Percentiles rank a stretch among this genome's conserved stretches.
phyloP scores from a whole-genome alignment of 2,329 filamentous ascomycete genomes.

The Epichloe amarillans region DNA sequence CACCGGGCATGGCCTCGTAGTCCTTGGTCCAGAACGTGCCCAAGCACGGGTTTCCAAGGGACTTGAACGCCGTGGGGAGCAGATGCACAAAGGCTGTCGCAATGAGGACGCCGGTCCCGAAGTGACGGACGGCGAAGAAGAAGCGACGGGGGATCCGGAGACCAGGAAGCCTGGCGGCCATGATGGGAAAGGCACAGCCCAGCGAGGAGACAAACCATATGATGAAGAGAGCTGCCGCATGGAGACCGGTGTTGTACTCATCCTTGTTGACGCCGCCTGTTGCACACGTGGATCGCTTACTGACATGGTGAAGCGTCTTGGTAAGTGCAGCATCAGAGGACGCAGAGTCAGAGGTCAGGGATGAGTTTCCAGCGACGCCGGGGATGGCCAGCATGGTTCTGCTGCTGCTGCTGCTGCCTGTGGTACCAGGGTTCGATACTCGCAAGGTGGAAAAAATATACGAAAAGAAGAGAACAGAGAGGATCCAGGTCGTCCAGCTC shows the following conservation, averaged over 20 bases:
- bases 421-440: background rate
- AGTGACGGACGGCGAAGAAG: constrained; percentile 50
- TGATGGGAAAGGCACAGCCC: constrained; percentile 39
- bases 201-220: constrained; percentile 33
- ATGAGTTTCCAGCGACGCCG: no score
- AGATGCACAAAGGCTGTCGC: constrained; percentile 72
- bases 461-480: constrained; percentile 27
- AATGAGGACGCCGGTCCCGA: constrained; percentile 62
- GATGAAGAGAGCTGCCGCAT: constrained; percentile 43
- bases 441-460: constrained; percentile 14
- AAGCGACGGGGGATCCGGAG: constrained; percentile 40
- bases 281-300: constrained; percentile 17
- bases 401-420: background rate
- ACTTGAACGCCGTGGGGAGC: constrained; percentile 51
- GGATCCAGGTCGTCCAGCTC: constrained; percentile 29
- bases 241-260: constrained; percentile 42
- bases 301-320: constrained; percentile 7
- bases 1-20: constrained; percentile 66
- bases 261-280: constrained; percentile 17
- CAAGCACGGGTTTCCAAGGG: constrained; percentile 52
- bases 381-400: no score
- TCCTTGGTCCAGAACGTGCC: constrained; percentile 60
- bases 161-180: constrained; percentile 36
- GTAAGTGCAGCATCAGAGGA: background rate
- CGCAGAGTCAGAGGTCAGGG: background rate